Conservation (phyloP, 768 basidiomycete genomes). For the Lentinula aciculospora region DNA sequence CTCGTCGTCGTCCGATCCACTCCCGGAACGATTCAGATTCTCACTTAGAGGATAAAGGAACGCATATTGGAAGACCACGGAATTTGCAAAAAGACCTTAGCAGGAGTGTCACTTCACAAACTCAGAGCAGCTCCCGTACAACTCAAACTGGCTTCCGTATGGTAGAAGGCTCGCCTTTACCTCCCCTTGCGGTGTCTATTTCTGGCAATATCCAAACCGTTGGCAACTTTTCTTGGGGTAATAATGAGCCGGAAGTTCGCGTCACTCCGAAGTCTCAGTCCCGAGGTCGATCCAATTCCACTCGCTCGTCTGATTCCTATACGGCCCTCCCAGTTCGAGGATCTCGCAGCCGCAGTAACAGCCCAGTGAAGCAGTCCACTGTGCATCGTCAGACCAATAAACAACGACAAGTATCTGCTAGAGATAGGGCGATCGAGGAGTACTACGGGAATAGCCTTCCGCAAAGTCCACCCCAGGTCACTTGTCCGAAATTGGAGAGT, state of each 20-base stretch:
- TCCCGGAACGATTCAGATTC: slow-evolving; percentile 4
- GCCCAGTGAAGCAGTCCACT: slow-evolving; percentile 15
- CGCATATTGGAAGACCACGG: not conserved
- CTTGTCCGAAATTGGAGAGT: slow-evolving; percentile 50
- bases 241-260: not conserved
- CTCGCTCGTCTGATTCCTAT: slow-evolving; percentile 26
- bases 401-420: not conserved
- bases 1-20: slow-evolving; percentile 8
- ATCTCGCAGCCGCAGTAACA: slow-evolving; percentile 20
- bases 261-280: not conserved
- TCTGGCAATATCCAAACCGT: not conserved
- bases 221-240: slow-evolving; percentile 5
- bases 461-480: slow-evolving; percentile 50
- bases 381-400: not conserved
- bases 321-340: slow-evolving; percentile 29
- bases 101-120: not conserved
- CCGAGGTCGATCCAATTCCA: not conserved
- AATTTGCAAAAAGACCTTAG: not conserved
- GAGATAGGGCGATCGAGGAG: slow-evolving; percentile 12
- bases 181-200: slow-evolving; percentile 2
- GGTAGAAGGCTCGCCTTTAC: slow-evolving; percentile 9
- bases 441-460: slow-evolving; percentile 36
- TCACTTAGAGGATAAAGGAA: not conserved
- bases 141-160: slow-evolving; percentile 9
- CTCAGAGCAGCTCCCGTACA: slow-evolving; percentile 1